Evolutionary conservation across 169 alveolate species (phyloP), one percentile per base, ranked within the genome.

Genomic region (Cryptosporidium xiaoi): DNA sequence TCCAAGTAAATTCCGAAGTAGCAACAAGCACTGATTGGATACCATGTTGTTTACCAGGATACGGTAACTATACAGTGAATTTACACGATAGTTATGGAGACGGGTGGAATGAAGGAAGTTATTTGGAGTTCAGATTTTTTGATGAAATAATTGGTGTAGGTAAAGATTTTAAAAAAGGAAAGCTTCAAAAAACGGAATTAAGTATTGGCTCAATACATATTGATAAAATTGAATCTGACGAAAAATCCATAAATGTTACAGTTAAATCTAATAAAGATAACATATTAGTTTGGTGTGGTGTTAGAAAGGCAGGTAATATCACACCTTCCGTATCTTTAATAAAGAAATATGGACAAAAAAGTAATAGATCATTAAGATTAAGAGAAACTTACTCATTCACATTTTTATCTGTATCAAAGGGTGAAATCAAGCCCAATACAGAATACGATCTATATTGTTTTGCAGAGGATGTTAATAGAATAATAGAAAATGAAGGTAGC

Each of bases 21-120:
- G 56, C 20, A 12, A 29, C 84, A 33, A 71, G 60, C 33, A 71
- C 84, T 18, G 84, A 71, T 62, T 91, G 94, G 94, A 83, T 90
- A 33, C 94, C 94, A 4, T 91, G 94, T 51, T 91, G 94, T 65
- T 84, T 91, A 29, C 94, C 94, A 34, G 91, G 91, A 16, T 90
- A 71, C 33, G 94, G 94, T 20, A 69, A 67, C 69, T 91, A 91
- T 71, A 90, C 92, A 10, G 85, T 91, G 55, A 89, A 77, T n/a
- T 83, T 91, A 27, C 91, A 85, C 29, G 94, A 91, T 66, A 50
- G 84, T 5, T 90, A 60, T 40, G 93, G 93, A 2, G 94, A 91
- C 50, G 94, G 94, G 7, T 91, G 94, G 94, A 66, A 68, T 34
- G 51, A 44, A 16, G 91, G 91, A 27, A 83, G 91, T 4, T 51